Conservation (phyloP, 2,329 filamentous ascomycete species). For the Colletotrichum tanaceti region DNA sequence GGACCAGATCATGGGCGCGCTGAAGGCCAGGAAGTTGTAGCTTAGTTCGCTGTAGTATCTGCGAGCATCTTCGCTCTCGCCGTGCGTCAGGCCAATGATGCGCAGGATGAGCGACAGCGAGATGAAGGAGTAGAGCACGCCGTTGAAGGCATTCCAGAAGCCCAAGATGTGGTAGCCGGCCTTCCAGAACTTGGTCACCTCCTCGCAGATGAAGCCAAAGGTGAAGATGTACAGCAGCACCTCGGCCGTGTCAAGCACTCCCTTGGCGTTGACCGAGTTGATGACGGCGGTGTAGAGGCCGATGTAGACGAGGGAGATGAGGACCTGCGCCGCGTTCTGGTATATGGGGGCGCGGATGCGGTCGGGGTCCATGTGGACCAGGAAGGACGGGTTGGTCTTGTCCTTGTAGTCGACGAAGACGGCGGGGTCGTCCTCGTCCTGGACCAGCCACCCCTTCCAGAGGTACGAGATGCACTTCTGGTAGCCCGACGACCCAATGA, state of each 20-base stretch:
- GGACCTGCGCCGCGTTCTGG: slow-evolving; percentile 89
- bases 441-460: slow-evolving; percentile 96
- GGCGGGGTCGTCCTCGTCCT: slow-evolving; percentile 91
- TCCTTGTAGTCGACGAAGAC: slow-evolving; percentile 89
- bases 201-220: slow-evolving; percentile 88
- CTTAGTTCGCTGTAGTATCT: slow-evolving; percentile 79
- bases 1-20: slow-evolving; percentile 96
- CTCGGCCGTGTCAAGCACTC: slow-evolving; percentile 87
- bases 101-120: slow-evolving; percentile 82
- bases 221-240: slow-evolving; percentile 91
- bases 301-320: slow-evolving; percentile 86
- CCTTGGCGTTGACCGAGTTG: slow-evolving; percentile 89
- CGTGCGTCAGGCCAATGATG: slow-evolving; percentile 79
- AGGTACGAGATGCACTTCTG: slow-evolving; percentile 94
- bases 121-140: slow-evolving; percentile 81
- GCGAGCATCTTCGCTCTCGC: slow-evolving; percentile 62
- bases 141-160: slow-evolving; percentile 98
- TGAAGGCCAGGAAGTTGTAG: slow-evolving; percentile 95
- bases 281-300: slow-evolving; percentile 89
- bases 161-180: slow-evolving; percentile 90
- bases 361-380: slow-evolving; percentile 89
- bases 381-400: slow-evolving; percentile 81
- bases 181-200: slow-evolving; percentile 90
- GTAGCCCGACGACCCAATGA: slow-evolving; percentile 94
- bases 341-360: slow-evolving; percentile 93